These are phyloP conservation scores for Aspergillus viridinutans DNA, from an alignment of 2,329 filamentous ascomycete genomes.

Conservation along the genomic window DNA sequence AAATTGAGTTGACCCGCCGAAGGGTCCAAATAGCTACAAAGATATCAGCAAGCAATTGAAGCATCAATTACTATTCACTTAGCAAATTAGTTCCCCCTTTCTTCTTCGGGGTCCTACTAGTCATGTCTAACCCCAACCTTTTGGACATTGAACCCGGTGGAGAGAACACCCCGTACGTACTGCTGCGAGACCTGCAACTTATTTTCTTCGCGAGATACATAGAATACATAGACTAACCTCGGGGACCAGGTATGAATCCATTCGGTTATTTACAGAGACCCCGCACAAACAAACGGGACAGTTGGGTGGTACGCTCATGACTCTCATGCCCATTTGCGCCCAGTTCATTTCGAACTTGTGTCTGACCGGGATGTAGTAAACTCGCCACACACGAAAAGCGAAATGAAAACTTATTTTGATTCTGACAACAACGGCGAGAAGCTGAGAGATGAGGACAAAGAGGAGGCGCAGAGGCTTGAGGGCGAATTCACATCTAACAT, in stretches of 20 bases:
- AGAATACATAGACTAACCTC: neutral
- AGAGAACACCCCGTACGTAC: conserved; percentile 53
- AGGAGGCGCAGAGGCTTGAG: conserved; percentile 51
- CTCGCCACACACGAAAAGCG: conserved; percentile 31
- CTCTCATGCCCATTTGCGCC: neutral
- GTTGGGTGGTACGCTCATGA: conserved; percentile 45
- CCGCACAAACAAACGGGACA: conserved; percentile 55
- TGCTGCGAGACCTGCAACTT: too few species aligned
- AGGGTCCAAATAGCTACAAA: neutral
- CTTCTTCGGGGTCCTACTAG: neutral
- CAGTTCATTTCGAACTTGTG: neutral
- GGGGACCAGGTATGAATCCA: conserved; percentile 53
- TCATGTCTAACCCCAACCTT: conserved; percentile 50
- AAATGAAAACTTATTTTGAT: conserved; percentile 37
- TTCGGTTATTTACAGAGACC: conserved; percentile 46
- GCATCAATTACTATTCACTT: neutral
- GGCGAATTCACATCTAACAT: conserved; percentile 49
- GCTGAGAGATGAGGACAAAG: conserved; percentile 46
- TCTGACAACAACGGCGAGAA: conserved; percentile 43
- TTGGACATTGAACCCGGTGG: conserved; percentile 59
- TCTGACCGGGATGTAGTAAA: conserved; percentile 13
- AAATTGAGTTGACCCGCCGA: neutral
- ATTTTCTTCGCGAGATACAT: neutral
- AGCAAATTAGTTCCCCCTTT: neutral
- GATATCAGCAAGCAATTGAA: neutral